Base-by-base conservation (phyloP, 371 early-diverging fungal genomes). In the Sporodiniella umbellata region DNA sequence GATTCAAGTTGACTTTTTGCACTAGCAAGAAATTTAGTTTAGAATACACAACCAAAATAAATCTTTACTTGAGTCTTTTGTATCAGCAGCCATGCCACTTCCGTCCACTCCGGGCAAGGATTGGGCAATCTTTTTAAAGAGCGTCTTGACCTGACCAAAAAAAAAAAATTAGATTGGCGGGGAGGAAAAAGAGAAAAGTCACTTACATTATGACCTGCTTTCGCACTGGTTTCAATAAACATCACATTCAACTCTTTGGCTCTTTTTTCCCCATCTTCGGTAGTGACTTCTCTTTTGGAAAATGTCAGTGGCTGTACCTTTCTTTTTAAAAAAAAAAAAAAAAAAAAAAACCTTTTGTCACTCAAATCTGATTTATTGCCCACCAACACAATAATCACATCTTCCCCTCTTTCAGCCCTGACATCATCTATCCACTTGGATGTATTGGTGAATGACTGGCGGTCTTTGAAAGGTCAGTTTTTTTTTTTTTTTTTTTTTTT, bases 351-450 rank as follows among this genome's bases (percentile, higher is more conserved):
- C 85, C 95, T 79, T 60, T 93, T 91, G 28, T 95, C 92, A 50
- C 71, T 82, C 54, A 99, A 64, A 70, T 99, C 99, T 10, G 90
- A 92, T 78, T 99, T 99, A 81, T 99, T 99, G 8, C 99, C 99
- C 2, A 99, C 96, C 15, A 99, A 74, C 23, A 98, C 92, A 48
- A 99, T 90, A 45, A 96, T 93, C 15, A 94, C 95, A 63, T 96
- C 95, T 60, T 87, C 85, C 19, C 99, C 98, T 49, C 96, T 89
- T 75, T 95, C 96, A 21, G 89, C 88, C 38, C 96, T 87, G 21
- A 98, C 95, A 67, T 97, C 95, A 55, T 96, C 94, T 48, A 99
- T 92, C 99, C 99, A 99, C 57, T 93, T 90, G 39, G 90, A 84
- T 18, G 98, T 94, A 75, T 92, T 93, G 69, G 81, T 74, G 75